phyloP scores from a whole-genome alignment of 495 filamentous ascomycete genomes.

The Penicillium daleae region DNA sequence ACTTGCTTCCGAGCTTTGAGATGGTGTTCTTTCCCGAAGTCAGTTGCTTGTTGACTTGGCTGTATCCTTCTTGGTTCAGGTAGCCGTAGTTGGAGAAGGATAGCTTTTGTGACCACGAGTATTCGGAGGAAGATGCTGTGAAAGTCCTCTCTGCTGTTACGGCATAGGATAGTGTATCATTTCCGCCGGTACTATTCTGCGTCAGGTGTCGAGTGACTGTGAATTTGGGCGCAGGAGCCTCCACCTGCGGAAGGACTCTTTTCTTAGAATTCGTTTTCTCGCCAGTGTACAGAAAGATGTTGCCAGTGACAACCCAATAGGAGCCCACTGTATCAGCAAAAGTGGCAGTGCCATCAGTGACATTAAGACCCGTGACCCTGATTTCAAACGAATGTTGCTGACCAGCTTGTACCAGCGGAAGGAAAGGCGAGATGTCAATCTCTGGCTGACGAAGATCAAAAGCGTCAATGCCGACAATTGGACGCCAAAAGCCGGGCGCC shows the following conservation, averaged over 20 bases:
- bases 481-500: constrained; percentile 79
- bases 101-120: constrained; percentile 67
- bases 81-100: constrained; percentile 60
- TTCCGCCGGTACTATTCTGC: constrained; percentile 54
- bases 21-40: constrained; percentile 63
- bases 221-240: constrained; percentile 47
- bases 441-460: constrained; percentile 83
- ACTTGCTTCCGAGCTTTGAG: constrained; percentile 30
- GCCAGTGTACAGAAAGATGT: constrained; percentile 76
- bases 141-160: constrained; percentile 62
- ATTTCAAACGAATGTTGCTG: constrained; percentile 71
- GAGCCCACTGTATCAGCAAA: constrained; percentile 65
- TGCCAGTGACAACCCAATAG: constrained; percentile 83
- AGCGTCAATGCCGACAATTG: constrained; percentile 82
- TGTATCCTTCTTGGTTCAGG: constrained; percentile 60
- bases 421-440: constrained; percentile 81
- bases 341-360: constrained; percentile 43
- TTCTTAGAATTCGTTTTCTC: constrained; percentile 43
- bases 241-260: constrained; percentile 27
- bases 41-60: constrained; percentile 63
- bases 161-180: constrained; percentile 63
- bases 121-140: constrained; percentile 50
- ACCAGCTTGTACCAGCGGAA: constrained; percentile 70
- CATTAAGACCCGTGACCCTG: constrained; percentile 64
- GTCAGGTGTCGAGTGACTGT: constrained; percentile 42